Base-by-base conservation (phyloP, 2,329 filamentous ascomycete species). In the Pyricularia grisea region DNA sequence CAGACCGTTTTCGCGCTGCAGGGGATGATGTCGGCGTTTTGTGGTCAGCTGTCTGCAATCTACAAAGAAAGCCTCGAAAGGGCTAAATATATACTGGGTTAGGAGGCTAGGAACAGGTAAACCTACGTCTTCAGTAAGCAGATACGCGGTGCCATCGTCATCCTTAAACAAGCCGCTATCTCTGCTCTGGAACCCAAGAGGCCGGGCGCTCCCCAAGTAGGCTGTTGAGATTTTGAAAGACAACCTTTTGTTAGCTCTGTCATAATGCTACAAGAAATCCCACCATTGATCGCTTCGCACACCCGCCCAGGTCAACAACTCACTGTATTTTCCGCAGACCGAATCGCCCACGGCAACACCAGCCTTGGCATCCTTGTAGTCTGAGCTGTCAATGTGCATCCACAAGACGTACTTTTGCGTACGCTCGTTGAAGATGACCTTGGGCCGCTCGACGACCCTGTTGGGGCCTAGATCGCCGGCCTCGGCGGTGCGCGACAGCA, bases 361-460 rank as follows among this genome's bases (percentile, higher is more conserved):
- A 14, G 73, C 72, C 71, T 71, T 74, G 60, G 73, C 73, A 27
- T 74, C 73, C 33, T 70, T 71, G 68, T 74, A 74, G 68, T 82
- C 82, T 33, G 79, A 80, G 69, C 79, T 82, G 75, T 92, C 89
- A 61, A 90, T 89, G 74, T 92, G 89, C 80, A 91, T 81, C 79
- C 86, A 91, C 77, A 92, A 67, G 55, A 74, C 73, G n/a, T 73
- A 74, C 65, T 74, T 73, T 10, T 67, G 30, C 50, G 88, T 90
- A 25, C 79, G 78, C 11, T 86, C 84, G 73, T 92, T 91, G 79
- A 86, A 90, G 11, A 92, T 83, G 9, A 92, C 84, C 77, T 92
- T 91, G 7, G 90, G 89, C 42, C 89, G 80, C 77, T 92, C 89
- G 4, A 92, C 84, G 20, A 92, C 82, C 2, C 88, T 83, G 71